These are phyloP conservation scores for Artemisia annua DNA, from an alignment of 129 eudicot genomes.

Conservation along the genomic window DNA sequence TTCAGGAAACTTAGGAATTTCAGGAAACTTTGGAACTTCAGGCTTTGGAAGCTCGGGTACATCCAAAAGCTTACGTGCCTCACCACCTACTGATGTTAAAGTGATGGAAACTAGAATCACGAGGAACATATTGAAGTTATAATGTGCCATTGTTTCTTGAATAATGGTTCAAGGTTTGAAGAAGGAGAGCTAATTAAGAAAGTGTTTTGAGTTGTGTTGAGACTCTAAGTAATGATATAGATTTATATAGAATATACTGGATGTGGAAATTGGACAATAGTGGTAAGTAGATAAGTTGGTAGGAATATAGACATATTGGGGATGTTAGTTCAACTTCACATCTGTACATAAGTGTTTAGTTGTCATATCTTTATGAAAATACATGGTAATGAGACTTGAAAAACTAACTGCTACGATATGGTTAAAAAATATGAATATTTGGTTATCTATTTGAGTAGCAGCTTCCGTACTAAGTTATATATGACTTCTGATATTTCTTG, in stretches of 20 bases:
- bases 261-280: background rate
- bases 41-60: conserved; percentile 19
- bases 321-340: conserved; percentile 29
- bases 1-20: background rate
- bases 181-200: background rate
- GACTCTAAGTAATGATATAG: background rate
- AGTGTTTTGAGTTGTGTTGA: conserved; percentile 8
- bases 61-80: conserved; percentile 26
- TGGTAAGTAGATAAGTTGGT: conserved; percentile 14
- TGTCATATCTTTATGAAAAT: too few species aligned
- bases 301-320: background rate
- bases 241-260: conserved; percentile 22
- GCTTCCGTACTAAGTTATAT: too few species aligned
- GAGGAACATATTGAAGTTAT: conserved; percentile 6
- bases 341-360: too few species aligned
- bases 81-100: conserved; percentile 18
- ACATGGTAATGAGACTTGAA: too few species aligned
- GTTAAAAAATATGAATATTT: too few species aligned
- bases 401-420: too few species aligned
- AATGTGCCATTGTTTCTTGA: conserved; percentile 20
- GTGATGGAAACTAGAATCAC: conserved; percentile 13
- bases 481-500: too few species aligned
- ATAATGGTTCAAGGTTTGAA: background rate
- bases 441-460: too few species aligned
- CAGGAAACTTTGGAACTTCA: background rate